Conservation (phyloP, 345 rosid genomes). For the Gossypium anomalum region DNA sequence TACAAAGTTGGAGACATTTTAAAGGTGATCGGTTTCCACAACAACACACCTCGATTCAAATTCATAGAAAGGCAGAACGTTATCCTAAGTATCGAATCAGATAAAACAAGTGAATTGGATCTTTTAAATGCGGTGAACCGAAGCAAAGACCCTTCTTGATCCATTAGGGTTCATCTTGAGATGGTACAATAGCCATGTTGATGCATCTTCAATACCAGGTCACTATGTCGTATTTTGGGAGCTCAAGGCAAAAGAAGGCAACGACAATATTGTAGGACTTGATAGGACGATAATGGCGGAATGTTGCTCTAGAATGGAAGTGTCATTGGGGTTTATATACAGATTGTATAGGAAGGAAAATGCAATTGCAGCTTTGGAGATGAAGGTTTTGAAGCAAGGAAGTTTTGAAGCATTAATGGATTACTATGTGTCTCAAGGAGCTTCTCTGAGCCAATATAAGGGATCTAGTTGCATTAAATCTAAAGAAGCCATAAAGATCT, state of each 20-base stretch:
- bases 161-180: conserved; percentile 42
- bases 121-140: conserved; percentile 42
- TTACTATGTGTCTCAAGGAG: conserved; percentile 44
- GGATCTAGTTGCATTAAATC: conserved; percentile 56
- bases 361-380: conserved; percentile 50
- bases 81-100: conserved; percentile 44
- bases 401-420: conserved; percentile 61
- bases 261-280: neutral
- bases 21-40: conserved; percentile 46
- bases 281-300: conserved; percentile 33
- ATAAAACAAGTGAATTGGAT: conserved; percentile 57
- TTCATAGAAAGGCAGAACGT: conserved; percentile 48
- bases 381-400: conserved; percentile 46
- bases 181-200: conserved; percentile 50
- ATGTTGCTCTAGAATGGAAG: conserved; percentile 43
- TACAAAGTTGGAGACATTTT: conserved; percentile 47
- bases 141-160: conserved; percentile 36
- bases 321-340: conserved; percentile 31
- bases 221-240: conserved; percentile 63
- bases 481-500: conserved; percentile 30
- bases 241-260: conserved; percentile 28
- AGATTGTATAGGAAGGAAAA: conserved; percentile 40
- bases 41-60: conserved; percentile 45
- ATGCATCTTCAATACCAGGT: conserved; percentile 45
- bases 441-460: conserved; percentile 59